phyloP scores from a whole-genome alignment of 768 basidiomycete species.

The Trametes meyenii region DNA sequence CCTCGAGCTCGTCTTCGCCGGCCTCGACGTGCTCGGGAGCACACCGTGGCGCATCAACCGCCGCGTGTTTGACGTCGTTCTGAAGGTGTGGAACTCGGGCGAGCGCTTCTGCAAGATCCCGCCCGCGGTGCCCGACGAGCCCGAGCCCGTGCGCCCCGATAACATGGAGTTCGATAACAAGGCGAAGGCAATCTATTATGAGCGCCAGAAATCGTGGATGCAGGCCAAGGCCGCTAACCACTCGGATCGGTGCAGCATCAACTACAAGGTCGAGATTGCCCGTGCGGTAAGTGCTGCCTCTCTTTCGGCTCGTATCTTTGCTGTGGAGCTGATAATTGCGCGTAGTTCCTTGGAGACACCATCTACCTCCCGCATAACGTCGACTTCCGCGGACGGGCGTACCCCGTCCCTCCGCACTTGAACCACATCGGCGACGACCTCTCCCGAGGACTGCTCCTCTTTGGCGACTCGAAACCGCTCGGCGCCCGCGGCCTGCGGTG shows the following conservation, averaged over 20 bases:
- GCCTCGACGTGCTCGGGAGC: constrained; percentile 85
- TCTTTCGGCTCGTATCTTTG: not conserved
- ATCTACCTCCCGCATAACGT: constrained; percentile 96
- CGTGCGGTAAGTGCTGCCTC: constrained; percentile 62
- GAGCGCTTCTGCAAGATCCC: constrained; percentile 84
- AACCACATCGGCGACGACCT: constrained; percentile 97
- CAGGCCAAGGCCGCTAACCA: constrained; percentile 79
- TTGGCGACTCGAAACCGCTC: constrained; percentile 77
- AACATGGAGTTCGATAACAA: constrained; percentile 54
- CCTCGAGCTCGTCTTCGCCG: constrained; percentile 84
- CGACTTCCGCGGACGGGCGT: constrained; percentile 97
- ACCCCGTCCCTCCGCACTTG: constrained; percentile 94
- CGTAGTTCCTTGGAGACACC: constrained; percentile 80
- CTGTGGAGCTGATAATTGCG: constrained; percentile 8
- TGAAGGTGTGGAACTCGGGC: constrained; percentile 83
- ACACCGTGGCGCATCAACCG: constrained; percentile 93
- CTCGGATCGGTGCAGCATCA: constrained; percentile 88
- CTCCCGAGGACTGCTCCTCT: constrained; percentile 81
- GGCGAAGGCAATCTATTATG: constrained; percentile 56
- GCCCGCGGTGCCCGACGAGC: constrained; percentile 62
- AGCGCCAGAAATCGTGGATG: constrained; percentile 55
- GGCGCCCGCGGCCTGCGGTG: constrained; percentile 86
- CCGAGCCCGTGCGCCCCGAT: constrained; percentile 62
- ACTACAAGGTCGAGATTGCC: constrained; percentile 97
- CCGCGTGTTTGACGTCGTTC: constrained; percentile 52